Conservation (phyloP, 495 filamentous ascomycete species). For the Neurospora sp. region DNA sequence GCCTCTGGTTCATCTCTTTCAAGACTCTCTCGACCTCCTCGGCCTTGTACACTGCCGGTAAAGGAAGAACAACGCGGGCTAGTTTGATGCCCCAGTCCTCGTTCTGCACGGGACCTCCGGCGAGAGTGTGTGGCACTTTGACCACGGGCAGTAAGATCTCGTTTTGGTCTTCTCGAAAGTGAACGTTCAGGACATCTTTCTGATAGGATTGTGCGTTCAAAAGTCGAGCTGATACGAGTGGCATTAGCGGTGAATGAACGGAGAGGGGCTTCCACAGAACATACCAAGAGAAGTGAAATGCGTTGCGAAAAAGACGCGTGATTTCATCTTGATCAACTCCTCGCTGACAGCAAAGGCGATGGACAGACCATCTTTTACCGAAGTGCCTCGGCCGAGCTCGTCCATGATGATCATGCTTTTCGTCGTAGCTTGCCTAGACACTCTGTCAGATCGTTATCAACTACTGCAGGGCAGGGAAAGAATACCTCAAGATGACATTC, state of each 20-base stretch:
- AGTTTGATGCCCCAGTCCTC: slow-evolving; percentile 73
- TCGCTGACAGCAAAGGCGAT: slow-evolving; percentile 87
- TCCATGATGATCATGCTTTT: slow-evolving; percentile 79
- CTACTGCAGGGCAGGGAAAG: slow-evolving; percentile 22
- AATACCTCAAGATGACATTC: slow-evolving; percentile 69
- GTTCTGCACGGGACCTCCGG: slow-evolving; percentile 57
- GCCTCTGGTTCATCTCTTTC: slow-evolving; percentile 33
- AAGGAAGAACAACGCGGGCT: slow-evolving; percentile 66
- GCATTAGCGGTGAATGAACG: neutral
- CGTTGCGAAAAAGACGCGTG: slow-evolving; percentile 84
- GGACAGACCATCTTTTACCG: slow-evolving; percentile 75
- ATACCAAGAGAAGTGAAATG: slow-evolving; percentile 73
- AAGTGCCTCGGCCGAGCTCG: slow-evolving; percentile 88
- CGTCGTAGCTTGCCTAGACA: slow-evolving; percentile 53
- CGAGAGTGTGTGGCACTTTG: slow-evolving; percentile 71
- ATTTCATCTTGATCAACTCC: slow-evolving; percentile 64
- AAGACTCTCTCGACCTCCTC: slow-evolving; percentile 53
- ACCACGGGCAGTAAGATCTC: too few species aligned
- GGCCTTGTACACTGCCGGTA: slow-evolving; percentile 55
- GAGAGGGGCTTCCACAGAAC: neutral
- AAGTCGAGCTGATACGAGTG: slow-evolving; percentile 45
- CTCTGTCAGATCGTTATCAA: slow-evolving; percentile 22
- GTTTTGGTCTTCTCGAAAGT: slow-evolving; percentile 56
- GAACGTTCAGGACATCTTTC: slow-evolving; percentile 68
- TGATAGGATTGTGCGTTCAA: slow-evolving; percentile 47